Percentiles rank a stretch among this genome's conserved stretches.
These are phyloP conservation scores for Solanum verrucosum DNA, from an alignment of 257 asterid genomes.

Conservation along the genomic window DNA sequence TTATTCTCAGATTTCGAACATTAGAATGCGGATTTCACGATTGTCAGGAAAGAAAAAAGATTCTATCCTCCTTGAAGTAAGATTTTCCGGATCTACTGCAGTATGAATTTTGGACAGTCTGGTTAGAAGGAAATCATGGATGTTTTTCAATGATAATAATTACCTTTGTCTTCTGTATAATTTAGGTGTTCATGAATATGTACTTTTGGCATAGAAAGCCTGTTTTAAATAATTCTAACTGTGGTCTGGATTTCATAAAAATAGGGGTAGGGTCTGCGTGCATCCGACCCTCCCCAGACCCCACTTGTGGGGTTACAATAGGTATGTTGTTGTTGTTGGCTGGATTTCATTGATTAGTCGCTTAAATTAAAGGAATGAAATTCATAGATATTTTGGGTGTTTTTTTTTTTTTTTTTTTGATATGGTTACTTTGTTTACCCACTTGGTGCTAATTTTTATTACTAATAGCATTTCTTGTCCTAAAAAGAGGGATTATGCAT, in stretches of 20 bases:
- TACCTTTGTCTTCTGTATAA: not conserved
- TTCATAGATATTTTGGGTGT: not conserved
- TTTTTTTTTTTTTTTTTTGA: not conserved
- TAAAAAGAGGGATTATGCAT: not conserved
- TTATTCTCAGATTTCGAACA: not conserved
- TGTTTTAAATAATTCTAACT: not conserved
- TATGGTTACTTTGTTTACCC: not conserved
- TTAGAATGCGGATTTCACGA: not conserved
- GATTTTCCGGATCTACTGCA: not conserved
- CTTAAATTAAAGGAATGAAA: not conserved
- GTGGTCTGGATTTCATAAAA: not conserved
- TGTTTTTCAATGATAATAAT: not conserved
- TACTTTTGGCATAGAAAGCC: not conserved
- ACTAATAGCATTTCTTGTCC: not conserved
- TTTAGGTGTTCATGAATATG: not conserved
- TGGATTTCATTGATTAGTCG: not conserved
- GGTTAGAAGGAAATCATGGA: not conserved
- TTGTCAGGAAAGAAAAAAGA: not conserved
- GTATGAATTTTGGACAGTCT: not conserved
- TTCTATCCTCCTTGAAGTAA: not conserved
- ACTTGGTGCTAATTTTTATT: not conserved
- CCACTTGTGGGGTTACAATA: not conserved
- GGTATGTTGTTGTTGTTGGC: not conserved
- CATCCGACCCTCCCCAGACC: not conserved
- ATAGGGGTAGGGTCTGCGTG: not conserved